phyloP scores from a whole-genome alignment of 2,329 filamentous ascomycete genomes.

The Sclerotinia subarctica region DNA sequence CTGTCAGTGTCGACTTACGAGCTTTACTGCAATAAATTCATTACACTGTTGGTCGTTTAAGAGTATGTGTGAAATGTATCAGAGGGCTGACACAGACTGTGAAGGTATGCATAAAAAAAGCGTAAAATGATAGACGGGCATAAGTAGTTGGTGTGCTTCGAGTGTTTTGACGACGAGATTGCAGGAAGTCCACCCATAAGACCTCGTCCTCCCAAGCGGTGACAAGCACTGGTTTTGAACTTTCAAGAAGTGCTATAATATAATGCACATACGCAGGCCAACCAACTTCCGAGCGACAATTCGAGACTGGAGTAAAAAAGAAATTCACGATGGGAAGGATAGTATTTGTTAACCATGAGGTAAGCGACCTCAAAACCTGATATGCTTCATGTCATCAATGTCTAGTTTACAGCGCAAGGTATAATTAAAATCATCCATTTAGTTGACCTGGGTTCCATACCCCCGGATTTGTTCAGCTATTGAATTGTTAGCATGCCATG shows the following conservation, averaged over 20 bases:
- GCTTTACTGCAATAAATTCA: neutral
- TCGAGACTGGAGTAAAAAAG: neutral
- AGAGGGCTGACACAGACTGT: neutral
- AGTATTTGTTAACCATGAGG: neutral
- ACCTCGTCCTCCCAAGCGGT: neutral
- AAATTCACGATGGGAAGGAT: neutral
- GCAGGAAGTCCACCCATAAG: neutral
- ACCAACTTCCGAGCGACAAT: neutral
- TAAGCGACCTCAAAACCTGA: conserved; percentile 7
- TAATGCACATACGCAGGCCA: neutral
- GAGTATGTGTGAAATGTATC: neutral
- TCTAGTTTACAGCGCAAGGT: conserved; percentile 35
- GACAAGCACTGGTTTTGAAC: neutral
- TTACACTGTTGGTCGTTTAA: neutral
- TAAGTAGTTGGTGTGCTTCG: neutral
- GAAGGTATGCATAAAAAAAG: neutral
- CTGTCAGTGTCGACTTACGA: neutral
- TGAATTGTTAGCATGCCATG: conserved; percentile 26
- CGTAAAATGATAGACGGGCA: neutral
- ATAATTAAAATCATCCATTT: conserved; percentile 24
- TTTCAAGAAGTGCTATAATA: neutral
- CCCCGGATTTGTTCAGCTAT: conserved; percentile 84
- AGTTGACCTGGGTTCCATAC: conserved; percentile 79
- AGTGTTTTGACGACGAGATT: neutral
- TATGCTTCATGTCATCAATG: conserved; percentile 32